Percentiles rank a stretch among this genome's conserved stretches.
Evolutionary conservation across 306 rosid species (phyloP).

Genomic region (Albizia julibrissin): DNA sequence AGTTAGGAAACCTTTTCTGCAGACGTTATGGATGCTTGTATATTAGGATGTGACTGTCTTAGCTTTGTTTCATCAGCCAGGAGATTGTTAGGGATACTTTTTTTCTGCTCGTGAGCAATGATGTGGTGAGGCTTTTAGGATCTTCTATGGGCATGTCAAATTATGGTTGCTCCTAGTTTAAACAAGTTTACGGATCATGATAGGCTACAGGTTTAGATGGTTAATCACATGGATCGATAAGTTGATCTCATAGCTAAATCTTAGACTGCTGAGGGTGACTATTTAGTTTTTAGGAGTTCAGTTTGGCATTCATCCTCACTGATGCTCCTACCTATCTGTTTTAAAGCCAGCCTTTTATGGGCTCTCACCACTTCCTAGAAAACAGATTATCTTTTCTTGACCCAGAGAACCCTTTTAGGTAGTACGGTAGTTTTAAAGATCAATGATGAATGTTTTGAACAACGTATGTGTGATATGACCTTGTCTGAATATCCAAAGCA

Average conservation of each 20-base stretch:
- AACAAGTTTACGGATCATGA: constrained; percentile 1
- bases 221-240: neutral
- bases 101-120: constrained; percentile 11
- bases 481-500: constrained; percentile 18
- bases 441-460: neutral
- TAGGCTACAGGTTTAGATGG: neutral
- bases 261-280: neutral
- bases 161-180: constrained; percentile 1
- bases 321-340: neutral
- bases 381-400: constrained; percentile 9
- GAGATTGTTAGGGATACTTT: neutral
- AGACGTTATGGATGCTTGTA: neutral
- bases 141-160: constrained; percentile 13
- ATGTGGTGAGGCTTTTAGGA: constrained; percentile 14
- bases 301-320: neutral
- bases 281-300: constrained; percentile 8
- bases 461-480: neutral
- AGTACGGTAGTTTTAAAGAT: neutral
- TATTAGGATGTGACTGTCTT: neutral
- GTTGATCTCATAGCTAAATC: constrained; percentile 5
- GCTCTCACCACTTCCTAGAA: neutral
- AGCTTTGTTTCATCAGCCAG: constrained; percentile 15
- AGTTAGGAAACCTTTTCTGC: neutral
- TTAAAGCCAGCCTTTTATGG: neutral
- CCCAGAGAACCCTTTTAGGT: neutral